phyloP scores from a whole-genome alignment of 192 early-diverging fungal genomes.

The Umbelopsis sp. region DNA sequence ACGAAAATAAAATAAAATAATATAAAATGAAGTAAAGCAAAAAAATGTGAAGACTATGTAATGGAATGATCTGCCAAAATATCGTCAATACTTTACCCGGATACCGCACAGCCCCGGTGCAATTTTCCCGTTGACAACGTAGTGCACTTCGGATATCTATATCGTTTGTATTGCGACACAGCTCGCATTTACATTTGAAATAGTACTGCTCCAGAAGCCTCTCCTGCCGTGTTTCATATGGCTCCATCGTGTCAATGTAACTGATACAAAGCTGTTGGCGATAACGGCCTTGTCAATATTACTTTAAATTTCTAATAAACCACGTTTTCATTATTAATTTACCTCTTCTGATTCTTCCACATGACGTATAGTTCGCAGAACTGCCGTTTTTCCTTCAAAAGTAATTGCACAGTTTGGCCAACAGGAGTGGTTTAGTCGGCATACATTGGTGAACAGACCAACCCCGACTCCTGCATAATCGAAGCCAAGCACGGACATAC shows the following conservation, averaged over 20 bases:
- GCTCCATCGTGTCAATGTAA: conserved; percentile 8
- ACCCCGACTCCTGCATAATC: conserved; percentile 9
- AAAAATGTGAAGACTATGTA: neutral
- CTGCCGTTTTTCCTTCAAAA: conserved; percentile 2
- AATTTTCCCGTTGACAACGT: conserved; percentile 4
- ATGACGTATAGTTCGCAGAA: neutral
- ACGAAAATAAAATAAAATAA: no score
- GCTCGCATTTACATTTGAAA: conserved; percentile 8
- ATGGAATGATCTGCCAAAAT: neutral
- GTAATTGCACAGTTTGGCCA: conserved; percentile 1
- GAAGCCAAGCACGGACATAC: neutral
- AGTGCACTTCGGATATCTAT: conserved; percentile 1
- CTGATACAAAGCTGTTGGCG: neutral
- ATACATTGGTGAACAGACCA: conserved; percentile 9
- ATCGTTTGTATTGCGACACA: neutral
- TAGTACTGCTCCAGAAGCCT: neutral
- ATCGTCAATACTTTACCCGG: conserved; percentile 9
- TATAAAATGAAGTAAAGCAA: no score
- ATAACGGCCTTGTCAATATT: no score
- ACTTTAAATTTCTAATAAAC: neutral
- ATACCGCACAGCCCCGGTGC: neutral
- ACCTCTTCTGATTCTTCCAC: neutral
- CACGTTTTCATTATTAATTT: neutral
- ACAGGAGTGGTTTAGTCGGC: neutral
- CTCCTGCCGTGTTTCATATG: neutral